phyloP scores from a whole-genome alignment of 1,139 yeast genomes.

The Geotrichum australiense region DNA sequence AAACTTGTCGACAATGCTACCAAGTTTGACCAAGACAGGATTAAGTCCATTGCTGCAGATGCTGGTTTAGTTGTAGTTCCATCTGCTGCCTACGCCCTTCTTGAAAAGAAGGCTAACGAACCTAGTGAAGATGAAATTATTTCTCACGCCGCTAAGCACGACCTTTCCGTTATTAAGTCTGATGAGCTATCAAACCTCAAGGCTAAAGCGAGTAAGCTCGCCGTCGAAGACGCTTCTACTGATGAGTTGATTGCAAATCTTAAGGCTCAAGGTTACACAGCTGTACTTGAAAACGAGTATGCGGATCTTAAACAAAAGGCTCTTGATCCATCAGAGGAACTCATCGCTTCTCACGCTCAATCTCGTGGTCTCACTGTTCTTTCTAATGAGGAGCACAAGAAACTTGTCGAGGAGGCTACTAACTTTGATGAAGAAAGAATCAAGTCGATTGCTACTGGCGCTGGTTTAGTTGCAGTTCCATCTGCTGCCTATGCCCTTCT shows the following conservation, averaged over 20 bases:
- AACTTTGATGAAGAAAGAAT: conserved; percentile 28
- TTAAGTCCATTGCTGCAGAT: conserved; percentile 33
- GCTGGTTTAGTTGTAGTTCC: conserved; percentile 33
- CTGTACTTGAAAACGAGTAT: conserved; percentile 22
- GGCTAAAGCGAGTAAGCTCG: conserved; percentile 30
- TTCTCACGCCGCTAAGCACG: conserved; percentile 29
- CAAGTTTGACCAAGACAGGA: conserved; percentile 16
- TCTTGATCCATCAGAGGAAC: conserved; percentile 23
- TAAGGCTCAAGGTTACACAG: background rate
- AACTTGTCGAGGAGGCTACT: conserved; percentile 8
- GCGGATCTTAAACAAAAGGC: conserved; percentile 18
- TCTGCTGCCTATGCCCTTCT: conserved; percentile 25
- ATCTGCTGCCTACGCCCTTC: conserved; percentile 10
- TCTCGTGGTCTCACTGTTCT: conserved; percentile 31
- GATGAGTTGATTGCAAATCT: too few relatives aligned
- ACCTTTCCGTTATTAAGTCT: conserved; percentile 20
- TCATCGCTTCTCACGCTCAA: conserved; percentile 30
- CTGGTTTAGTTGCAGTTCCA: conserved; percentile 13
- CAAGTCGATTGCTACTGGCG: conserved; percentile 27
- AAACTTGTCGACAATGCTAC: conserved; percentile 6
- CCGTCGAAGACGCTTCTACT: too few relatives aligned
- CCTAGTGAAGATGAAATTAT: conserved; percentile 26
- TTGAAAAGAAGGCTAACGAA: conserved; percentile 9
- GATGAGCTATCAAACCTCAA: conserved; percentile 31
- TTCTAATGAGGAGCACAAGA: conserved; percentile 23